Evolutionary conservation across 192 early-diverging fungal species (phyloP).

Genomic region (Phlyctochytrium bullatum): DNA sequence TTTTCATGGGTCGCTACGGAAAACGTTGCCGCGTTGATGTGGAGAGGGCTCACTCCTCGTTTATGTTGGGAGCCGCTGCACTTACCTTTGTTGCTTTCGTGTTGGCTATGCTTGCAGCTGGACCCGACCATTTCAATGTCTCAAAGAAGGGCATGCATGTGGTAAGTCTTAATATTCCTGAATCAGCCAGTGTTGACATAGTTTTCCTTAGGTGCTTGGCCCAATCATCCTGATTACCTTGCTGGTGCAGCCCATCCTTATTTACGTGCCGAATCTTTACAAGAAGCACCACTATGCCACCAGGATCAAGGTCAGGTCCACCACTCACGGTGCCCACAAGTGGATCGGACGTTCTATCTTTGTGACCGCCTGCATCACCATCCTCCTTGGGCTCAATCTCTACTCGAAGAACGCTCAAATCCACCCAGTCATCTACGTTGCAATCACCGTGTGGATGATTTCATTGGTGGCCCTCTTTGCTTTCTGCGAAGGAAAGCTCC

Average conservation of each 20-base stretch:
- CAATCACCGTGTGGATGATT: conserved; percentile 1
- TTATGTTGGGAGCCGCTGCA: not conserved
- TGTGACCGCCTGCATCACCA: conserved; percentile 7
- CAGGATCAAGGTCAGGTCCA: not conserved
- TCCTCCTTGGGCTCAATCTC: conserved; percentile 15
- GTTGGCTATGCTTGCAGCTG: conserved; percentile 6
- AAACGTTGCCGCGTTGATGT: conserved; percentile 3
- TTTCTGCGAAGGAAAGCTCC: conserved; percentile 11
- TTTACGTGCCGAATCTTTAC: not conserved
- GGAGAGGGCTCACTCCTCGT: conserved; percentile 1
- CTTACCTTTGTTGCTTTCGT: conserved; percentile 9
- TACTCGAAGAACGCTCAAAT: not conserved
- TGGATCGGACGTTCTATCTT: conserved; percentile 15
- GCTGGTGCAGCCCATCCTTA: not conserved
- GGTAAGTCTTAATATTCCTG: conserved; percentile 2
- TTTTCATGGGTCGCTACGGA: conserved; percentile 15
- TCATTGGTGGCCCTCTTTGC: conserved; percentile 6
- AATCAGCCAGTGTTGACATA: not conserved
- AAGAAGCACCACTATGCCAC: not conserved
- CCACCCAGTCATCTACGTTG: conserved; percentile 8
- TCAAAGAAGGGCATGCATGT: conserved; percentile 12
- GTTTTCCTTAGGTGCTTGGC: conserved; percentile 4
- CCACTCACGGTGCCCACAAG: conserved; percentile 6
- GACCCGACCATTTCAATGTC: conserved; percentile 16
- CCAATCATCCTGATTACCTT: not conserved